Evolutionary conservation across 345 rosid species (phyloP).

Genomic region (Pseudoturritis turrita): DNA sequence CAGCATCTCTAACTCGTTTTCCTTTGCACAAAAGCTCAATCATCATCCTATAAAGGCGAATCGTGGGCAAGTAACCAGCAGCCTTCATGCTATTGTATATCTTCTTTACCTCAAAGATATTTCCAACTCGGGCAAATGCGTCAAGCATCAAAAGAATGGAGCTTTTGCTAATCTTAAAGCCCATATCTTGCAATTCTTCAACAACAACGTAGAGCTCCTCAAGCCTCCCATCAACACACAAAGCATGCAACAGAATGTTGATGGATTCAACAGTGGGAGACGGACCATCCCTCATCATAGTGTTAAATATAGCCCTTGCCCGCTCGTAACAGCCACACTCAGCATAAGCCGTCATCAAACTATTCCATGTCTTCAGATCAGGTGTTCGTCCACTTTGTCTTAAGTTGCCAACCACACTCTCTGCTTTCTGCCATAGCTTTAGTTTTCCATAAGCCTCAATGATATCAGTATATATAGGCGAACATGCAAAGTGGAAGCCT

Average conservation of each 20-base stretch:
- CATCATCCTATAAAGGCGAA: slow-evolving; percentile 89
- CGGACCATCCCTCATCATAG: slow-evolving; percentile 93
- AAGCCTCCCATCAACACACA: slow-evolving; percentile 71
- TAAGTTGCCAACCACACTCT: slow-evolving; percentile 69
- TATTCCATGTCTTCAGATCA: slow-evolving; percentile 85
- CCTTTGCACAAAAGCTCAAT: slow-evolving; percentile 70
- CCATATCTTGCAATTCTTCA: slow-evolving; percentile 94
- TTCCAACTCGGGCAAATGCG: slow-evolving; percentile 77
- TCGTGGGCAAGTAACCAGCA: slow-evolving; percentile 86
- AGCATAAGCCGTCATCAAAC: slow-evolving; percentile 81
- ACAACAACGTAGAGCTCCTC: slow-evolving; percentile 82
- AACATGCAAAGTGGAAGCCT: slow-evolving; percentile 47
- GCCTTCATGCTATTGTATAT: slow-evolving; percentile 95
- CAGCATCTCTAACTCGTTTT: slow-evolving; percentile 77
- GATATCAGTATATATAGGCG: slow-evolving; percentile 47
- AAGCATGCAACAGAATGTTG: slow-evolving; percentile 77
- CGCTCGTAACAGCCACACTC: slow-evolving; percentile 86
- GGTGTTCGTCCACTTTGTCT: slow-evolving; percentile 47
- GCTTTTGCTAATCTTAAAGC: slow-evolving; percentile 85
- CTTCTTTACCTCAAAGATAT: slow-evolving; percentile 86
- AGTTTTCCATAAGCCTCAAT: slow-evolving; percentile 69
- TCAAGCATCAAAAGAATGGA: slow-evolving; percentile 85
- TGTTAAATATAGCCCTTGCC: slow-evolving; percentile 89
- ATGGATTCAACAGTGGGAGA: slow-evolving; percentile 86
- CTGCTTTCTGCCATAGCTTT: slow-evolving; percentile 86